Percentiles rank a stretch among this genome's conserved stretches.
phyloP scores from a whole-genome alignment of 257 asterid species.

The Solanum raphanifolium region DNA sequence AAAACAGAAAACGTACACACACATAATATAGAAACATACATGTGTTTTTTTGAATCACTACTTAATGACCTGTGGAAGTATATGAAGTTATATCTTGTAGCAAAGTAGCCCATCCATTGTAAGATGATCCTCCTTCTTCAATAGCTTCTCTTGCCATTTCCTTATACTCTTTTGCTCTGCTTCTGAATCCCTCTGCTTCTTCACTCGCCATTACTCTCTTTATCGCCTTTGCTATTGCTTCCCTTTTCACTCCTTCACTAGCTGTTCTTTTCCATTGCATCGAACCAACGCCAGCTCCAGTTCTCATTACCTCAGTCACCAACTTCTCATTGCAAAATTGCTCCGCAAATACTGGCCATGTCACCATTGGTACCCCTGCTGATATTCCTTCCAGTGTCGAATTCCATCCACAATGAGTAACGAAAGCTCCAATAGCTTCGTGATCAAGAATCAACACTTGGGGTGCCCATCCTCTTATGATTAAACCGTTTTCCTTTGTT shows the following conservation, averaged over 20 bases:
- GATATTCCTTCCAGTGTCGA: constrained; percentile 34
- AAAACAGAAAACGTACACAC: neutral
- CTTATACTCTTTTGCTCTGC: constrained; percentile 12
- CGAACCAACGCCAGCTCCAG: constrained; percentile 29
- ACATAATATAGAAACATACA: neutral
- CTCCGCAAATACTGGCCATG: constrained; percentile 38
- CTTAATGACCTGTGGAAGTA: neutral
- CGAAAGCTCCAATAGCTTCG: constrained; percentile 30
- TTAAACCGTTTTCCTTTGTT: constrained; percentile 30
- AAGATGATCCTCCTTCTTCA: constrained; percentile 58
- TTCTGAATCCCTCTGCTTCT: constrained; percentile 27
- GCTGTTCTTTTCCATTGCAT: constrained; percentile 15
- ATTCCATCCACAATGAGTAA: constrained; percentile 60
- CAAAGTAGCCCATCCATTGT: constrained; percentile 22
- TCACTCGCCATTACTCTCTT: constrained; percentile 25
- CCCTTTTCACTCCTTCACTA: constrained; percentile 27
- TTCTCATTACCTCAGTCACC: constrained; percentile 19
- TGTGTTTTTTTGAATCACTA: neutral
- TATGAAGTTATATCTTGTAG: constrained; percentile 22
- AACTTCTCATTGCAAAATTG: constrained; percentile 37
- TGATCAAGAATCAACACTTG: constrained; percentile 42
- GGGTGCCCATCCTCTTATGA: constrained; percentile 75
- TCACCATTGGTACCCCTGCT: constrained; percentile 39
- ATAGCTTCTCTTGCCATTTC: constrained; percentile 24
- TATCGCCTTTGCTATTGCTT: constrained; percentile 26